These are phyloP conservation scores for Leucocoprinus leucothites DNA, from an alignment of 768 basidiomycete genomes.

Conservation along the genomic window DNA sequence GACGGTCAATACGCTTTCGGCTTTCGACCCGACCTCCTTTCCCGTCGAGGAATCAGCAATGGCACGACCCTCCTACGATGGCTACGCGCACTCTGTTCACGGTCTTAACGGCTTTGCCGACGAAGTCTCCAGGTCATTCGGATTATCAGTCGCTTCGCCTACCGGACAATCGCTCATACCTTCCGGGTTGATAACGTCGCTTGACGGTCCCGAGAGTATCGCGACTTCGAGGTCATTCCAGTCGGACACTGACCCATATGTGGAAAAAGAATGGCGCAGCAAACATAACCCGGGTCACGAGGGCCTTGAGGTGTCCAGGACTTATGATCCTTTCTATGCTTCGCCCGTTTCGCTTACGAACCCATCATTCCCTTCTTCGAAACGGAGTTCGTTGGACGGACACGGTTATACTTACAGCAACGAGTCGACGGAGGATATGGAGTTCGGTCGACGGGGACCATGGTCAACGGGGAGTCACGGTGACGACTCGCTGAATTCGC, in stretches of 20 bases:
- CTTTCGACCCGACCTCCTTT: not conserved
- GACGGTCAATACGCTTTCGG: not conserved
- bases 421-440: not conserved
- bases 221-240: slow-evolving; percentile 23
- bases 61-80: not conserved
- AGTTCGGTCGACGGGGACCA: not conserved
- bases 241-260: slow-evolving; percentile 48
- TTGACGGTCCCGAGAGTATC: slow-evolving; percentile 11
- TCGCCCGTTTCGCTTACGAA: not conserved
- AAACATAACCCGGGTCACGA: slow-evolving; percentile 8
- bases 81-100: not conserved
- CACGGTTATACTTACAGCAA: not conserved
- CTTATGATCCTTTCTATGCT: slow-evolving; percentile 1
- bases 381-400: slow-evolving; percentile 2
- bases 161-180: slow-evolving; percentile 14
- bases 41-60: too few relatives aligned
- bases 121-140: slow-evolving; percentile 42
- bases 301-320: not conserved
- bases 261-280: slow-evolving; percentile 51
- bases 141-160: slow-evolving; percentile 16
- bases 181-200: slow-evolving; percentile 14
- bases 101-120: slow-evolving; percentile 17
- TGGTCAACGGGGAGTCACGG: not conserved
- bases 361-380: not conserved
- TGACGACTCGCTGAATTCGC: not conserved